Evolutionary conservation across 208 protist species (phyloP).

Genomic region (Baffinella frigidus): DNA sequence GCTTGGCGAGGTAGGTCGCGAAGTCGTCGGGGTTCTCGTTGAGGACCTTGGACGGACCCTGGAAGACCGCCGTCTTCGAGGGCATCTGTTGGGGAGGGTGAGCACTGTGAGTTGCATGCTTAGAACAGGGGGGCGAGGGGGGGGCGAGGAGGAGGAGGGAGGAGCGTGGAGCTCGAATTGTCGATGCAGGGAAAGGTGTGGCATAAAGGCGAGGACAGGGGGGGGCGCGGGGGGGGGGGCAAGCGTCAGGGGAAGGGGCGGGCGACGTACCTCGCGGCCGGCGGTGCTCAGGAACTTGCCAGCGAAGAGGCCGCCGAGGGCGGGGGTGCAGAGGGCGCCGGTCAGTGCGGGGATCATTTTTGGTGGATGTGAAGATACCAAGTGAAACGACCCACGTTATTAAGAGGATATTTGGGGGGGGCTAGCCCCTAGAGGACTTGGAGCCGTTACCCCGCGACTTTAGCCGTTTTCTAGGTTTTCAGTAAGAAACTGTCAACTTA

Average conservation of each 20-base stretch:
- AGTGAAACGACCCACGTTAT: too few species aligned
- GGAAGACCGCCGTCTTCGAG: neutral
- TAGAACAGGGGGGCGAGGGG: neutral
- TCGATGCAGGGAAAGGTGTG: too few species aligned
- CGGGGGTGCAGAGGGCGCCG: neutral
- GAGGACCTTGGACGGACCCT: neutral
- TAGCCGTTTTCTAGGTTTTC: too few species aligned
- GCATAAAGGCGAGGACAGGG: too few species aligned
- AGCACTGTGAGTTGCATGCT: too few species aligned
- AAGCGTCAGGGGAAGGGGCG: neutral
- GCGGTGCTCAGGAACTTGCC: neutral
- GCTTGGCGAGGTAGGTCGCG: slow-evolving; percentile 27
- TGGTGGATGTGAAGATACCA: too few species aligned
- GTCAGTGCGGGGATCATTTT: neutral
- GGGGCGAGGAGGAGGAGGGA: neutral
- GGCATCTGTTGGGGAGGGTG: neutral
- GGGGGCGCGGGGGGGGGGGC: neutral
- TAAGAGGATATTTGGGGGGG: too few species aligned
- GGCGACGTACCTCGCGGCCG: neutral
- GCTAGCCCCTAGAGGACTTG: too few species aligned
- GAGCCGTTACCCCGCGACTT: too few species aligned
- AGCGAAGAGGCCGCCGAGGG: neutral
- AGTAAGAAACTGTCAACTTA: too few species aligned
- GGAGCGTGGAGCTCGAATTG: neutral
- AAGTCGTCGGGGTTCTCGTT: slow-evolving; percentile 16